Conservation (phyloP, 1,139 yeast species). For the Kodamaea anthophila region DNA sequence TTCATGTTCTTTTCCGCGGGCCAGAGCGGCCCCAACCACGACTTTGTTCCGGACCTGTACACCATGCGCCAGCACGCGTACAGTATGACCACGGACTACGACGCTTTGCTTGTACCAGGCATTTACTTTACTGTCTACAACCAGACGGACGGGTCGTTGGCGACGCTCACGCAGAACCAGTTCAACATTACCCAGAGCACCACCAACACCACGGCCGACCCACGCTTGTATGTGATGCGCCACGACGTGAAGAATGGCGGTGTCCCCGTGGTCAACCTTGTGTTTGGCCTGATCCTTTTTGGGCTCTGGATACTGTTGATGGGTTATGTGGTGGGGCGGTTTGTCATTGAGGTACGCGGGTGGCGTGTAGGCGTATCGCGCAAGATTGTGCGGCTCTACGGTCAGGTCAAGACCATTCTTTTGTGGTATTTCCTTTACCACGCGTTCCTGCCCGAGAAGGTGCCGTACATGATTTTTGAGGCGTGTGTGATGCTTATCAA, state of each 20-base stretch:
- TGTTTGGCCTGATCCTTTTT: constrained; percentile 27
- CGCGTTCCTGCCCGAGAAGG: constrained; percentile 37
- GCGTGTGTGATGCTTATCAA: constrained; percentile 23
- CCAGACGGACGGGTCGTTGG: constrained; percentile 1
- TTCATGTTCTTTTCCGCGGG: constrained; percentile 29
- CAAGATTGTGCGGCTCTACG: constrained; percentile 35
- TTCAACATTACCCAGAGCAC: not conserved
- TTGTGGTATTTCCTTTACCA: constrained; percentile 44
- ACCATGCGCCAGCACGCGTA: constrained; percentile 21
- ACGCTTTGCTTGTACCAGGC: constrained; percentile 15
- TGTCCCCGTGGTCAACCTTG: constrained; percentile 3
- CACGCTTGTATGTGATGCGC: not conserved
- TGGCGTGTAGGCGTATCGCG: constrained; percentile 15
- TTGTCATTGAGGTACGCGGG: constrained; percentile 18
- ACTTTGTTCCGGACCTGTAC: constrained; percentile 13
- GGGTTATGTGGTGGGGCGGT: constrained; percentile 28
- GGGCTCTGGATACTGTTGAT: constrained; percentile 26
- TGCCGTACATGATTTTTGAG: constrained; percentile 34
- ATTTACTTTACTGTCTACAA: constrained; percentile 3
- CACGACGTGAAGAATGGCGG: constrained; percentile 1
- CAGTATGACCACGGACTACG: constrained; percentile 22
- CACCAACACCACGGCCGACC: not conserved
- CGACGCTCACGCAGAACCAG: constrained; percentile 2
- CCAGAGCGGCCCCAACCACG: constrained; percentile 11
- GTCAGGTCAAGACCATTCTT: constrained; percentile 42